These are phyloP conservation scores for Irpex sp. DNA, from an alignment of 1,284 basidiomycete species.

Conservation along the genomic window DNA sequence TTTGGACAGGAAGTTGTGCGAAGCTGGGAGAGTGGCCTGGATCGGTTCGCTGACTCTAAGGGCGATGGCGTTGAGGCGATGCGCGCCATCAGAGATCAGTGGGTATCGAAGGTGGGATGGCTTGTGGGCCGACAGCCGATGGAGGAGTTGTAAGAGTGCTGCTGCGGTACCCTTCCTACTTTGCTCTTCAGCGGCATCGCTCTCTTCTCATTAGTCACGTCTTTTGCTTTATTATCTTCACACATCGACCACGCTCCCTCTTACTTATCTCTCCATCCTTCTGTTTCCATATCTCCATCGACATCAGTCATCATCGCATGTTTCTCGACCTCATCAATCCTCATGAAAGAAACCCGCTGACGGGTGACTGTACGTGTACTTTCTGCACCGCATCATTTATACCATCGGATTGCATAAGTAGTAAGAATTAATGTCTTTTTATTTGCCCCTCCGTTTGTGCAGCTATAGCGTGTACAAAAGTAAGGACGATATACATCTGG, in stretches of 20 bases:
- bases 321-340: not conserved
- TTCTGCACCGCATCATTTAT: not conserved
- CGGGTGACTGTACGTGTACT: not conserved
- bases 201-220: not conserved
- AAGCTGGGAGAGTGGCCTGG: conserved; percentile 64
- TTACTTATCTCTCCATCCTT: not conserved
- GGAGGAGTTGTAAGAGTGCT: conserved; percentile 40
- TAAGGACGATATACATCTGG: not conserved
- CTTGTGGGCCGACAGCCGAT: conserved; percentile 61
- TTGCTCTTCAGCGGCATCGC: not conserved
- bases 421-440: not conserved
- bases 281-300: too few relatives aligned
- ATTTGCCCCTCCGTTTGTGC: not conserved
- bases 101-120: conserved; percentile 76
- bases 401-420: not conserved
- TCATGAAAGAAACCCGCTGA: not conserved
- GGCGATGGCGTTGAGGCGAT: conserved; percentile 48
- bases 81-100: conserved; percentile 59
- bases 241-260: not conserved
- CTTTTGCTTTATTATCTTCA: not conserved
- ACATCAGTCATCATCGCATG: not conserved
- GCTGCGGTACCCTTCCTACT: not conserved
- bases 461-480: not conserved
- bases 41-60: conserved; percentile 56
- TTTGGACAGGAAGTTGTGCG: conserved; percentile 66